A percentile compares a stretch with the other conserved stretches of the same genome.
Conservation (phyloP, 1,284 basidiomycete species). For the Naganishia albida region DNA sequence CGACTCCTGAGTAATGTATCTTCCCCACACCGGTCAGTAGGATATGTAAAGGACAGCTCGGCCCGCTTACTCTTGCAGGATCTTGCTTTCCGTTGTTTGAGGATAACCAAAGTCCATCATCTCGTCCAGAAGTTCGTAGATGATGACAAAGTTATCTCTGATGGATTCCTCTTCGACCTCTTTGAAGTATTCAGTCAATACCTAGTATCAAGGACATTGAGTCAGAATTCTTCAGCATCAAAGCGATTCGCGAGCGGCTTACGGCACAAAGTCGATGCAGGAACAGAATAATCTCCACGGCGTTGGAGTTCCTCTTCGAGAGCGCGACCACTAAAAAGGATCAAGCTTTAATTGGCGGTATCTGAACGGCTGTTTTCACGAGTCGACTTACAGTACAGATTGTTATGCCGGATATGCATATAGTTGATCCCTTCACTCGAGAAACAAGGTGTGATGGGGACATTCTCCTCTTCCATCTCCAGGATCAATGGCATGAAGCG, state of each 20-base stretch:
- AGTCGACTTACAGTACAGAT: constrained; percentile 79
- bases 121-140: constrained; percentile 96
- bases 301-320: constrained; percentile 94
- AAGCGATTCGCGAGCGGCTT: constrained; percentile 26
- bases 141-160: constrained; percentile 97
- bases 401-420: constrained; percentile 97
- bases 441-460: constrained; percentile 93
- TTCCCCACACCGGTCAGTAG: constrained; percentile 46
- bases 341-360: not conserved
- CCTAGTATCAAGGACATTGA: constrained; percentile 57
- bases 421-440: constrained; percentile 92
- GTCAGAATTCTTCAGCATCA: not conserved
- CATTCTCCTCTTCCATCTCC: constrained; percentile 96
- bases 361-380: not conserved
- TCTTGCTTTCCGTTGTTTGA: constrained; percentile 99
- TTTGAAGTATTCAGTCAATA: constrained; percentile 97
- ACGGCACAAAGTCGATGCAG: constrained; percentile 78
- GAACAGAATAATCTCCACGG: constrained; percentile 94
- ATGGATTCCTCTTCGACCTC: constrained; percentile 99
- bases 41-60: not conserved
- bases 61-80: constrained; percentile 81
- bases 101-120: constrained; percentile 99
- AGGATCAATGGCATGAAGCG: constrained; percentile 91
- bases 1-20: constrained; percentile 98
- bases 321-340: constrained; percentile 76